Conservation (phyloP, 495 filamentous ascomycete genomes). For the Penicillium lividum region DNA sequence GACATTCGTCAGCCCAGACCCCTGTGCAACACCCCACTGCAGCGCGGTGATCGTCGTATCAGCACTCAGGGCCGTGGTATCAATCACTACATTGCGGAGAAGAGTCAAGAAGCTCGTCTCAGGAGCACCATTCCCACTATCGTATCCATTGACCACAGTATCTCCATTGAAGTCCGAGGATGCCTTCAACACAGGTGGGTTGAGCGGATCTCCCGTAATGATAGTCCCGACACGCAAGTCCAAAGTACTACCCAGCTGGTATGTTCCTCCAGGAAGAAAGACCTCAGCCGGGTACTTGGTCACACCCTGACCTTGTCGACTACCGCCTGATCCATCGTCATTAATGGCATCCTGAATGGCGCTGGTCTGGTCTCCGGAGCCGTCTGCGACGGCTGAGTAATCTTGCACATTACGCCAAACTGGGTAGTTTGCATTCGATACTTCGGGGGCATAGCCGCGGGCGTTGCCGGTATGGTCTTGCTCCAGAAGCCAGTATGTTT, state of each 20-base stretch:
- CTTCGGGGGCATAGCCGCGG: constrained; percentile 39
- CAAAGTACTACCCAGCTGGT: constrained; percentile 42
- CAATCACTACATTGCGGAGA: constrained; percentile 45
- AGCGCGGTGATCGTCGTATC: constrained; percentile 38
- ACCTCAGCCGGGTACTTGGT: constrained; percentile 52
- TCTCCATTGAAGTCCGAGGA: constrained; percentile 30
- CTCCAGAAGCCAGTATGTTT: constrained; percentile 31
- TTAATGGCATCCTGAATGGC: constrained; percentile 41
- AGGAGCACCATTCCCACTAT: constrained; percentile 33
- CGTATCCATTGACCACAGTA: constrained; percentile 35
- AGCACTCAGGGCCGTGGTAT: constrained; percentile 33
- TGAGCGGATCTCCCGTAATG: constrained; percentile 43
- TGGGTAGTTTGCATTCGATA: constrained; percentile 43
- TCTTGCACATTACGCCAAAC: constrained; percentile 59
- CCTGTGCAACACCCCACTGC: constrained; percentile 73
- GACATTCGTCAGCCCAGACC: constrained; percentile 72
- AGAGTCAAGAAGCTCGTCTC: constrained; percentile 44
- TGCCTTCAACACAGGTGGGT: constrained; percentile 41
- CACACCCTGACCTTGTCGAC: constrained; percentile 39
- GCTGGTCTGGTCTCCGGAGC: constrained; percentile 47
- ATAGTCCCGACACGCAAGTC: constrained; percentile 46
- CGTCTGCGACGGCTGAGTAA: constrained; percentile 52
- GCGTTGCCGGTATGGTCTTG: constrained; percentile 30
- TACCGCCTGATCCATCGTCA: constrained; percentile 34
- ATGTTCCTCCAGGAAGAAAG: constrained; percentile 51